These are phyloP conservation scores for Trichoderma afroharzianum DNA, from an alignment of 2,329 filamentous ascomycete species.

Conservation along the genomic window DNA sequence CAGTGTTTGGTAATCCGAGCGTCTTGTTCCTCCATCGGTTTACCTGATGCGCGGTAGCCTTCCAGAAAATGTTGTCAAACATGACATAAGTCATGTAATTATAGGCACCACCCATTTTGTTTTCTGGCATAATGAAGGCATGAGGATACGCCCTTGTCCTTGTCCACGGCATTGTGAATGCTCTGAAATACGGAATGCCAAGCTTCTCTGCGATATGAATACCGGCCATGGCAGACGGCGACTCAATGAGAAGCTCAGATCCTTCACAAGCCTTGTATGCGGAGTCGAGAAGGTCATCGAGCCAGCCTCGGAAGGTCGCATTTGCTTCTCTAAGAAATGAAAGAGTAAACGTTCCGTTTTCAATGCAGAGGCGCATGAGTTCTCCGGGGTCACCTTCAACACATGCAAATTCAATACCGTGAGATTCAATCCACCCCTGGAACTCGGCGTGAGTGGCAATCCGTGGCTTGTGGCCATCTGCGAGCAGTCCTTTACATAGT, in stretches of 20 bases:
- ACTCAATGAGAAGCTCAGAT: slow-evolving; percentile 88
- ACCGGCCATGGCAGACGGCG: slow-evolving; percentile 92
- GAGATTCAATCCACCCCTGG: slow-evolving; percentile 79
- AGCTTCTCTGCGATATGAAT: slow-evolving; percentile 96
- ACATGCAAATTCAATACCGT: slow-evolving; percentile 87
- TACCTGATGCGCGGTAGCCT: slow-evolving; percentile 82
- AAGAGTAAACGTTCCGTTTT: slow-evolving; percentile 95
- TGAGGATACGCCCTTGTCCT: slow-evolving; percentile 93
- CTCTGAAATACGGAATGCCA: slow-evolving; percentile 90
- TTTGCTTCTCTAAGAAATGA: slow-evolving; percentile 87
- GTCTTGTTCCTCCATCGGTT: slow-evolving; percentile 87
- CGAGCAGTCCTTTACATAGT: slow-evolving; percentile 82
- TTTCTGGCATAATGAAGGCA: slow-evolving; percentile 87
- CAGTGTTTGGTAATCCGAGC: slow-evolving; percentile 75
- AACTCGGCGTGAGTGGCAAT: slow-evolving; percentile 95
- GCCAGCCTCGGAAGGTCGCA: slow-evolving; percentile 86
- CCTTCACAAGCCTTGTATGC: slow-evolving; percentile 82
- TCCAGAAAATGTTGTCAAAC: slow-evolving; percentile 98
- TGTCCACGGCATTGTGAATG: slow-evolving; percentile 99
- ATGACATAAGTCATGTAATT: slow-evolving; percentile 94
- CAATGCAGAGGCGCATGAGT: slow-evolving; percentile 92
- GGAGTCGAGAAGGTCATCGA: slow-evolving; percentile 80
- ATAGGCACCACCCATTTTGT: slow-evolving; percentile 92
- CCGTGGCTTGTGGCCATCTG: slow-evolving; percentile 78
- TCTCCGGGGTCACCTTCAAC: slow-evolving; percentile 91